Evolutionary conservation across 2,329 filamentous ascomycete genomes (phyloP), one percentile per base, ranked within the genome.

Genomic region (Colletotrichum incanum): DNA sequence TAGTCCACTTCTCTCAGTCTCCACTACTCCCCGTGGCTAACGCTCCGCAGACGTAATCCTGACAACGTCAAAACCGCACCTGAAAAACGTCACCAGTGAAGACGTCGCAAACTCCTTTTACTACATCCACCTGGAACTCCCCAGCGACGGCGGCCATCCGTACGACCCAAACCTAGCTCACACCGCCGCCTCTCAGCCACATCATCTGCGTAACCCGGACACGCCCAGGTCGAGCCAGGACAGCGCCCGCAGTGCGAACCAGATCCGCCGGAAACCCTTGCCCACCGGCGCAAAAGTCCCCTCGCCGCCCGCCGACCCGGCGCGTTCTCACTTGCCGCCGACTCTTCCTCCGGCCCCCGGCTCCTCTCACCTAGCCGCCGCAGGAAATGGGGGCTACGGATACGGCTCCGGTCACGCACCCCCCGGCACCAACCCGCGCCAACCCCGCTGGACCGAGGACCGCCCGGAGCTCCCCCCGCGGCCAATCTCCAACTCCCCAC

Each of bases 51-150:
- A 98, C 87, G 89, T 98, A 69, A 97, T 98, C 76, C 90, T 99
- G 56, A 97, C 96, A 1, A 94, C 96, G 0, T 89, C 96, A 74
- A 98, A 97, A 80, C 96, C 96, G 2, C 92, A 93, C 63, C 88
- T 93, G 52, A 98, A 96, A 80, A 96, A 94, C 72, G 94, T 99
- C 74, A 97, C 94, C 0, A 92, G 90, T 55, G 92, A 95, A 79
- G 96, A 98, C 79, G 92, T 99, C 60, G 90, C 93, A 67, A 94
- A 91, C 77, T 97, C 93, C 18, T 87, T 99, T 6, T 99, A 98
- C 83, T 98, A 96, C 80, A 86, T 98, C 65, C 96, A 98, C 82
- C 89, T 97, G 49, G 89, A 94, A 71, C 86, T 88, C 1, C 88
- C 90, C 4, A 86, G 90, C 49, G 89, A 93, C 72, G 58, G 41